Evolutionary conservation across 371 early-diverging fungal genomes (phyloP).

Genomic region (Chytridium lagenaria): DNA sequence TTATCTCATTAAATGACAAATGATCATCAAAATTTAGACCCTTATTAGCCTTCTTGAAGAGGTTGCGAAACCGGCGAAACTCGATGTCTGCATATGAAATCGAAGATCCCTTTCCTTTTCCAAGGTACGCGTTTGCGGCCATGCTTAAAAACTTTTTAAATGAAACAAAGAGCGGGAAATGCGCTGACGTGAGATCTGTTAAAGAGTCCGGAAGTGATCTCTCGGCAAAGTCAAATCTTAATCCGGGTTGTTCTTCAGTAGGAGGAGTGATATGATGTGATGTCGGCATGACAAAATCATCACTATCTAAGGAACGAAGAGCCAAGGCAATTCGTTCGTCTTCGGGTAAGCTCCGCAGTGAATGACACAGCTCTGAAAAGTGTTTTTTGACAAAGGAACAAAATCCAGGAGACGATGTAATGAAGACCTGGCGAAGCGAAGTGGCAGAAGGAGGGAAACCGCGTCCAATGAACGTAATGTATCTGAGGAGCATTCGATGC

Average conservation of each 20-base stretch:
- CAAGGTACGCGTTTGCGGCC: conserved; percentile 24
- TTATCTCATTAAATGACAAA: conserved; percentile 28
- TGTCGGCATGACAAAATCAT: too few relatives aligned
- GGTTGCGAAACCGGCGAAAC: neutral
- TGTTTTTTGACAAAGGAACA: conserved; percentile 26
- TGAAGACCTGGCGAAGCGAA: conserved; percentile 32
- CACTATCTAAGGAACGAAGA: too few relatives aligned
- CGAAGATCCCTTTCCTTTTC: neutral
- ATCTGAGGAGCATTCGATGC: conserved; percentile 22
- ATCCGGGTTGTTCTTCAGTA: too few relatives aligned
- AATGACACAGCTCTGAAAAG: conserved; percentile 16
- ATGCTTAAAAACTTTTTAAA: conserved; percentile 34
- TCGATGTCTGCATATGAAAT: neutral
- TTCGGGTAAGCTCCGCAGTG: neutral
- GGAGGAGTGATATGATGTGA: too few relatives aligned
- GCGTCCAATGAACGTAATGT: neutral
- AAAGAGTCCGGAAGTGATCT: conserved; percentile 30
- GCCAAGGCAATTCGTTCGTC: neutral
- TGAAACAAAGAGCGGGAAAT: conserved; percentile 37
- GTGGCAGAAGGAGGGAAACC: neutral
- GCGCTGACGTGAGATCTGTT: conserved; percentile 21
- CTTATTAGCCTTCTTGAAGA: neutral
- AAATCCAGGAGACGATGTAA: conserved; percentile 37
- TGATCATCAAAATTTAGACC: neutral
- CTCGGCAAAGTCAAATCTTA: neutral